phyloP scores from a whole-genome alignment of 2,329 filamentous ascomycete species.

The Aspergillus floridensis region DNA sequence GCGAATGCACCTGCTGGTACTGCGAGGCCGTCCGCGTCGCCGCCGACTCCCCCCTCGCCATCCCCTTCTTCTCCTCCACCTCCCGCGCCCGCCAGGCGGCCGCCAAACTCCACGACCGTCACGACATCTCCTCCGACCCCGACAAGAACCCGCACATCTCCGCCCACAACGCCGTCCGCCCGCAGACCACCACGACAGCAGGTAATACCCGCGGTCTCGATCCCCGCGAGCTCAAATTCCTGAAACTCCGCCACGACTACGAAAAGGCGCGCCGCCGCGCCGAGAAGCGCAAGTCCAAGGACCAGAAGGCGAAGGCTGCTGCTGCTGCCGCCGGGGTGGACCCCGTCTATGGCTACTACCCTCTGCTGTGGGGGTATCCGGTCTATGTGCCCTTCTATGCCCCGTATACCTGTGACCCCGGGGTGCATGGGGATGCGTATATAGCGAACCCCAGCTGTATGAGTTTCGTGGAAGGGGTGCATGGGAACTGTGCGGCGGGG shows the following conservation, averaged over 20 bases:
- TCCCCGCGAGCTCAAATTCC: constrained; percentile 32
- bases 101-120: constrained; percentile 45
- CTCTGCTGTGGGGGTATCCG: constrained; percentile 47
- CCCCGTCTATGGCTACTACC: constrained; percentile 25
- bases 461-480: constrained; percentile 37
- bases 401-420: constrained; percentile 48
- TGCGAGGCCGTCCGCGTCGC: constrained; percentile 69
- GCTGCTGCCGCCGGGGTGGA: not conserved
- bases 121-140: constrained; percentile 47
- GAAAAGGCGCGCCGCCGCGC: constrained; percentile 35
- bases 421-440: constrained; percentile 43
- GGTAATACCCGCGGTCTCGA: not conserved
- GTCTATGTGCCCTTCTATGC: constrained; percentile 46
- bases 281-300: constrained; percentile 30
- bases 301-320: constrained; percentile 25
- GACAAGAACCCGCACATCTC: constrained; percentile 68
- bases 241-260: constrained; percentile 57
- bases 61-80: constrained; percentile 35
- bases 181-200: constrained; percentile 9
- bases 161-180: constrained; percentile 65
- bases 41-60: constrained; percentile 50
- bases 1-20: constrained; percentile 46
- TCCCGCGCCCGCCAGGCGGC: constrained; percentile 51
- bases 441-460: constrained; percentile 47
- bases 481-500: constrained; percentile 50